These are phyloP conservation scores for Lineolata rhizophorae DNA, from an alignment of 495 filamentous ascomycete genomes.

Conservation along the genomic window DNA sequence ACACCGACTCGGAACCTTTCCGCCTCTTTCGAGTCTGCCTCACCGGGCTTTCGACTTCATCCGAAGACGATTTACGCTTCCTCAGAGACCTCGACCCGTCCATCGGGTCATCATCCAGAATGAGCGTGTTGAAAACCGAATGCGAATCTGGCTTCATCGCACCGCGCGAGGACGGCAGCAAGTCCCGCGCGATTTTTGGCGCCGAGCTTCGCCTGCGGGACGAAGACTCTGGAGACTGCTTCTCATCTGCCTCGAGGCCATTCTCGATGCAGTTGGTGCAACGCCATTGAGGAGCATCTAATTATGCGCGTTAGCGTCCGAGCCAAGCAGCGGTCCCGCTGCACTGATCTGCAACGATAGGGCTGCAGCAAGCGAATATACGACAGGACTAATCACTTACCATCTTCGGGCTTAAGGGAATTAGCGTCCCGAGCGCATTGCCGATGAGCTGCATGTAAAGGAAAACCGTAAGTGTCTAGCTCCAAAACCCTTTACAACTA, in stretches of 20 bases:
- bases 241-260: constrained; percentile 27
- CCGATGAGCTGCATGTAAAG: constrained; percentile 50
- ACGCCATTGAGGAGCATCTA: too few species aligned
- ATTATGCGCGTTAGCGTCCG: too few species aligned
- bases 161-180: constrained; percentile 52
- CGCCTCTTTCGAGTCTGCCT: constrained; percentile 17
- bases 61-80: constrained; percentile 61
- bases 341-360: constrained; percentile 1
- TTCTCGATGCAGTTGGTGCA: constrained; percentile 58
- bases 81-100: constrained; percentile 70
- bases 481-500: too few species aligned
- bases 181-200: constrained; percentile 34
- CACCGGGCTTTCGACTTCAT: constrained; percentile 24
- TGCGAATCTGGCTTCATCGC: constrained; percentile 55
- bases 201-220: constrained; percentile 18
- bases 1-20: constrained; percentile 7
- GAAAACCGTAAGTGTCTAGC: too few species aligned
- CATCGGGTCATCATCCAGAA: constrained; percentile 59
- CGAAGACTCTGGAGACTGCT: constrained; percentile 15
- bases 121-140: constrained; percentile 63
- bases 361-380: too few species aligned
- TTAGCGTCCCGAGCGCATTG: constrained; percentile 75
- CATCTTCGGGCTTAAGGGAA: constrained; percentile 44
- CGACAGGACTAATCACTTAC: constrained; percentile 34
- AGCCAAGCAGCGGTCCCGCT: too few species aligned